Evolutionary conservation across 768 basidiomycete species (phyloP), one percentile per base, ranked within the genome.

Genomic region (Hygrophorus pudorinus): DNA sequence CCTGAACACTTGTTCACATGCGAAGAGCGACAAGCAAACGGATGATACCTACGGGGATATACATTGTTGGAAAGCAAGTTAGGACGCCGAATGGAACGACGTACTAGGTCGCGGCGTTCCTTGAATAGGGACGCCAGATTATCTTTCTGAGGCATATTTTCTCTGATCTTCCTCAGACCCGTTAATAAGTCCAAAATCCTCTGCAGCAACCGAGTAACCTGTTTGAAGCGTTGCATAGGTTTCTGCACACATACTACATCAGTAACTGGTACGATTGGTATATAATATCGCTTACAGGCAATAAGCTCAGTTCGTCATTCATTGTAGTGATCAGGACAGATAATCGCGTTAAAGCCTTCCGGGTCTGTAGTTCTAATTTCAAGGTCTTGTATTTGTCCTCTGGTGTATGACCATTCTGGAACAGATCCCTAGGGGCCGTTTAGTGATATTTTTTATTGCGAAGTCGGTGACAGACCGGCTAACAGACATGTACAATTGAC

Each of bases 21-120:
- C 70, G 45, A 70, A 75, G n/a, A 75, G 57, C 2, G 62, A 61
- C 41, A 74, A 56, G 53, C 68, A 73, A 6, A 73, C 56, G 49
- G 66, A 65, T 1, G 71, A 74, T 46, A 73, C 53, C 56, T 58
- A 17, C 17, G 7, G 33, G 16, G 18, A 18, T 24, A 20, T 17
- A 8, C 6, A 9, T 7, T 18, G 18, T 10, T 14, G 7, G n/a
- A 18, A 48, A 44, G 41, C 31, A 10, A 29, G 14, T 35, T 24
- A 24, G 24, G 24, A 14, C 24, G 13, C 17, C 8, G 35, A 29
- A n/a, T 16, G 24, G 31, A 17, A 13, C 18, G 14, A 39, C 39
- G 35, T 18, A 52, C 45, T 61, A 72, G 59, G 55, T 72, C 70
- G 20, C 66, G 65, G 9, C 72, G 57, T 51, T 72, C 52, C 4